Conservation (phyloP, 164 flowering plant species). For the Umbellularia californica region DNA sequence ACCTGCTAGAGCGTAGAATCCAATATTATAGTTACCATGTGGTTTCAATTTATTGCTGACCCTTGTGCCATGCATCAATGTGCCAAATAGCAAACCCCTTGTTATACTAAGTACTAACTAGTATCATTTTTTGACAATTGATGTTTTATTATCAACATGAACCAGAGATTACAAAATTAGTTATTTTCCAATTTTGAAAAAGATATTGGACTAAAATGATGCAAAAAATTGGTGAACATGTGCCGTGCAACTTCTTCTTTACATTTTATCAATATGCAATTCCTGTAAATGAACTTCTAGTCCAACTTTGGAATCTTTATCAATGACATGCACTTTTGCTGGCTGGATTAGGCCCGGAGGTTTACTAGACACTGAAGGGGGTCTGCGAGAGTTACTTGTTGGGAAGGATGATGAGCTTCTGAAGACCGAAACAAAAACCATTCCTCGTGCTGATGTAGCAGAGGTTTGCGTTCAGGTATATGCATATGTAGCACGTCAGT, state of each 20-base stretch:
- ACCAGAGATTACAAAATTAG: not conserved
- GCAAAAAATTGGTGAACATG: not conserved
- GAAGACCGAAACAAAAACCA: constrained; percentile 57
- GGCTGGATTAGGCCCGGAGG: constrained; percentile 77
- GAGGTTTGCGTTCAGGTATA: constrained; percentile 98
- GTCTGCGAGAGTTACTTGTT: constrained; percentile 67
- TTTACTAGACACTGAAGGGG: constrained; percentile 88
- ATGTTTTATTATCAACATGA: not conserved
- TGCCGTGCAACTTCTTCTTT: not conserved
- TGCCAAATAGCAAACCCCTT: not conserved
- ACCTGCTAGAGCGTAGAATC: not conserved
- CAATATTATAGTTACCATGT: not conserved
- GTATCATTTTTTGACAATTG: not conserved
- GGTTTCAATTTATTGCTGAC: too few species aligned
- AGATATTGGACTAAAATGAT: not conserved
- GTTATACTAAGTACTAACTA: not conserved
- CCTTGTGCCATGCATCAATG: not conserved
- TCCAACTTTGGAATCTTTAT: not conserved
- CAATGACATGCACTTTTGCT: constrained; percentile 4
- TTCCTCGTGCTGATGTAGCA: constrained; percentile 89
- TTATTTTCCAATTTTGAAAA: not conserved
- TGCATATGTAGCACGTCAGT: not conserved
- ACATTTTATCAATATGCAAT: not conserved
- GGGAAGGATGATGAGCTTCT: constrained; percentile 98
- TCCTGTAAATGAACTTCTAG: too few species aligned